phyloP scores from a whole-genome alignment of 495 filamentous ascomycete species.

The Penicillium diatomitis region DNA sequence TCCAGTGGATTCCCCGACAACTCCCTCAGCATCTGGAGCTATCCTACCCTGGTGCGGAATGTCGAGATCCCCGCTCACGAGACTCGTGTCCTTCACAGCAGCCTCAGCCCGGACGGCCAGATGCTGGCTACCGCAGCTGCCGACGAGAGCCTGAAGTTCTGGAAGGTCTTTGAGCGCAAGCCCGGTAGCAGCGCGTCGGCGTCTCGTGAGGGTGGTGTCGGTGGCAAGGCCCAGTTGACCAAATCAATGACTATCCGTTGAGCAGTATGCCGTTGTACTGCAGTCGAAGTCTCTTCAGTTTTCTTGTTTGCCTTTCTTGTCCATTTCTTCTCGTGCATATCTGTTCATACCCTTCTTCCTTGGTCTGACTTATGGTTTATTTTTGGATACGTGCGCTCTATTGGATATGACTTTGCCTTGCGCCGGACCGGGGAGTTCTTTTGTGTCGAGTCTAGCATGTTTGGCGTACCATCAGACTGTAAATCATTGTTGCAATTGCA shows the following conservation, averaged over 20 bases:
- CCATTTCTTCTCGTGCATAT: slow-evolving; percentile 14
- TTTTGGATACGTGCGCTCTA: too few relatives aligned
- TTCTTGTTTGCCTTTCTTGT: slow-evolving; percentile 15
- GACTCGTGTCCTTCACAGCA: slow-evolving; percentile 89
- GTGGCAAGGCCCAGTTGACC: slow-evolving; percentile 62
- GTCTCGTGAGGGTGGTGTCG: slow-evolving; percentile 46
- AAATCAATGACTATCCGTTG: slow-evolving; percentile 98
- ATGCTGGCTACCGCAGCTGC: slow-evolving; percentile 93
- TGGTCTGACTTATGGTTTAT: too few relatives aligned
- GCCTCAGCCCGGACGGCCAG: slow-evolving; percentile 90
- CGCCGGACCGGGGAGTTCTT: too few relatives aligned
- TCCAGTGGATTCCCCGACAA: slow-evolving; percentile 98
- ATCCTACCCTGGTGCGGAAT: slow-evolving; percentile 90
- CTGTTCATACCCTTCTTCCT: not conserved
- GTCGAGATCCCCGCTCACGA: slow-evolving; percentile 99
- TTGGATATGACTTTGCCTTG: too few relatives aligned
- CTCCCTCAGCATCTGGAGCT: slow-evolving; percentile 96
- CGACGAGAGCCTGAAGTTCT: slow-evolving; percentile 98
- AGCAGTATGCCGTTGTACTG: slow-evolving; percentile 1
- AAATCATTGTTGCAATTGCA: too few relatives aligned
- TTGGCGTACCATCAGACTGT: too few relatives aligned
- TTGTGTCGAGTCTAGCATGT: too few relatives aligned
- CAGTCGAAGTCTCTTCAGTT: slow-evolving; percentile 7
- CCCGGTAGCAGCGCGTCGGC: slow-evolving; percentile 53
- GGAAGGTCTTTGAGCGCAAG: slow-evolving; percentile 99